phyloP scores from a whole-genome alignment of 2,329 filamentous ascomycete genomes.

The Xylariaceae sp. region DNA sequence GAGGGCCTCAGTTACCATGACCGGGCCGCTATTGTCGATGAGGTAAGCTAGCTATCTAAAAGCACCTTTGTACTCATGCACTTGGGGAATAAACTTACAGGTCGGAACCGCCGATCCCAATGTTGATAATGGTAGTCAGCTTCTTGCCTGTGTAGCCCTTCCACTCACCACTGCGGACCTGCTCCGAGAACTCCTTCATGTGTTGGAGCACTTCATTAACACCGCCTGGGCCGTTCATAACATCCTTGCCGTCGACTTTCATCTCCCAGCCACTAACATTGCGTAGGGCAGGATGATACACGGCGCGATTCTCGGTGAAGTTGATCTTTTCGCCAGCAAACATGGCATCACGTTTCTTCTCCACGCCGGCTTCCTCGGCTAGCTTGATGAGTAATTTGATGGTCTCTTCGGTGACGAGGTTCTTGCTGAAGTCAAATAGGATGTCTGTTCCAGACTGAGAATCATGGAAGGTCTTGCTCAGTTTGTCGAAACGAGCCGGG shows the following conservation, averaged over 20 bases:
- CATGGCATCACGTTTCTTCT: slow-evolving; percentile 96
- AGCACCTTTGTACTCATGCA: too few species aligned
- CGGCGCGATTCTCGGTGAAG: slow-evolving; percentile 95
- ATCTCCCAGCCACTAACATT: slow-evolving; percentile 84
- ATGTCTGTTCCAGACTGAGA: slow-evolving; percentile 81
- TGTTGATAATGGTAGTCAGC: slow-evolving; percentile 94
- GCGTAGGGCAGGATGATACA: slow-evolving; percentile 93
- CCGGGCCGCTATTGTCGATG: slow-evolving; percentile 72
- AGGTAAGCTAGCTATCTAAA: background rate
- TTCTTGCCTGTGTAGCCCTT: slow-evolving; percentile 97
- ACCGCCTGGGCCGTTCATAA: slow-evolving; percentile 86
- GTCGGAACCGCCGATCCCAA: slow-evolving; percentile 97
- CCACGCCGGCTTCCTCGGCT: slow-evolving; percentile 86
- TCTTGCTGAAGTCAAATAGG: slow-evolving; percentile 99
- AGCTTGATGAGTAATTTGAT: slow-evolving; percentile 85
- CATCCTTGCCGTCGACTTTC: slow-evolving; percentile 88
- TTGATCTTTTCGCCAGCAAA: slow-evolving; percentile 99
- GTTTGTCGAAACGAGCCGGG: slow-evolving; percentile 85
- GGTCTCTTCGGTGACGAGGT: slow-evolving; percentile 94
- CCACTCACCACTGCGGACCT: slow-evolving; percentile 93
- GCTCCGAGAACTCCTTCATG: slow-evolving; percentile 98
- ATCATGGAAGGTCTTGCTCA: slow-evolving; percentile 84
- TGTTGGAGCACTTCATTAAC: slow-evolving; percentile 92
- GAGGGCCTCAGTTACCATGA: slow-evolving; percentile 98
- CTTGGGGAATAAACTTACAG: slow-evolving; percentile 67